phyloP scores from a whole-genome alignment of 2,329 filamentous ascomycete species.

The Trichoderma gracile region DNA sequence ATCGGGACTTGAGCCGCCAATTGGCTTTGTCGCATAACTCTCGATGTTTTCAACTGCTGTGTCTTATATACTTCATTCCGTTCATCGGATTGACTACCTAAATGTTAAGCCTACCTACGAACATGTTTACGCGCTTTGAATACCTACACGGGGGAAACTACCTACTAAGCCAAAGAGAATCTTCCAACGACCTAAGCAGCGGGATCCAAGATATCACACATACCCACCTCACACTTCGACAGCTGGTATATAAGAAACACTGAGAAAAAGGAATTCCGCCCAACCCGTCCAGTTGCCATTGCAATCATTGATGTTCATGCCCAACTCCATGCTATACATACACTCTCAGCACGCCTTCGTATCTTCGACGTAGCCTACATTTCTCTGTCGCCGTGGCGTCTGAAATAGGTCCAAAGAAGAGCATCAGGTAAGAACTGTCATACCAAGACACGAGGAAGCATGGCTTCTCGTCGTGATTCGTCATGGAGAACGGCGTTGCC shows the following conservation, averaged over 20 bases:
- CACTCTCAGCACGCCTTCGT: neutral
- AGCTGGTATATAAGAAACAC: neutral
- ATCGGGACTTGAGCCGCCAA: too few relatives aligned
- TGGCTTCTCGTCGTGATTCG: neutral
- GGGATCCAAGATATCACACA: neutral
- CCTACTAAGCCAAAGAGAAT: too few relatives aligned
- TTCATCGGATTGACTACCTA: too few relatives aligned
- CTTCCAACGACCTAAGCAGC: neutral
- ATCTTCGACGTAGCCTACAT: neutral
- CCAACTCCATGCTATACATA: slow-evolving; percentile 19
- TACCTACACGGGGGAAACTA: too few relatives aligned
- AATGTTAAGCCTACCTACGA: too few relatives aligned
- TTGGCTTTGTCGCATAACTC: too few relatives aligned
- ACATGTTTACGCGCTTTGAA: too few relatives aligned
- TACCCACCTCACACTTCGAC: neutral
- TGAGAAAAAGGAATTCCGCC: neutral
- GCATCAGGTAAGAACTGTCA: neutral
- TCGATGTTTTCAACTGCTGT: too few relatives aligned
- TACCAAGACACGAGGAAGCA: neutral
- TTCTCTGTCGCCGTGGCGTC: too few relatives aligned
- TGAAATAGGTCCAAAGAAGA: neutral
- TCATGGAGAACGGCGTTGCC: neutral
- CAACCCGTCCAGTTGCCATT: slow-evolving; percentile 11
- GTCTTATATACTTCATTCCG: too few relatives aligned
- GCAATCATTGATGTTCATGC: slow-evolving; percentile 9